Evolutionary conservation across 345 rosid species (phyloP).

Genomic region (Cochlearia excelsa): DNA sequence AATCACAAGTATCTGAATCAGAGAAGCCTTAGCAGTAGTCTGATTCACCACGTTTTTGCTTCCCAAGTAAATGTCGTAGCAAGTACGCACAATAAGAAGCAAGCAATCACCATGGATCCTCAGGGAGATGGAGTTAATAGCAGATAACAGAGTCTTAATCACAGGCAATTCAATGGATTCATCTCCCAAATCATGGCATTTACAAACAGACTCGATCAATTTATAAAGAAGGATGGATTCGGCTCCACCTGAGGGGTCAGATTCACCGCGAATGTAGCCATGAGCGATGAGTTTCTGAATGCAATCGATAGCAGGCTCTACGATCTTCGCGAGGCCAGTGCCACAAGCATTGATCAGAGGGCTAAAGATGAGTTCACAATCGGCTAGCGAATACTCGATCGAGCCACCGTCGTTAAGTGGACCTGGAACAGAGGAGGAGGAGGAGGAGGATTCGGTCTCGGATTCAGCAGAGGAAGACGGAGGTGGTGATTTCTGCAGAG

Average conservation of each 20-base stretch:
- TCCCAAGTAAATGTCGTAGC: conserved; percentile 86
- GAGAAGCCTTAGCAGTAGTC: conserved; percentile 90
- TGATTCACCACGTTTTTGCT: conserved; percentile 93
- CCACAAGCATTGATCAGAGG: conserved; percentile 80
- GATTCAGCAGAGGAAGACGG: conserved; percentile 34
- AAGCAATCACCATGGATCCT: conserved; percentile 90
- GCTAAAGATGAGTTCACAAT: conserved; percentile 72
- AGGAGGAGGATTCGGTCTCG: conserved; percentile 33
- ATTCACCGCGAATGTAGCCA: conserved; percentile 92
- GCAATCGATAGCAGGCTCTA: conserved; percentile 85
- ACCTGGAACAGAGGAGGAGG: conserved; percentile 49
- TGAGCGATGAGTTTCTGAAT: conserved; percentile 83
- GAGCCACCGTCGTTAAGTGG: conserved; percentile 83
- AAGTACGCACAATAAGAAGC: conserved; percentile 80
- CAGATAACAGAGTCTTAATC: conserved; percentile 68
- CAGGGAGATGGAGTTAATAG: conserved; percentile 80
- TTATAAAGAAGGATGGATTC: conserved; percentile 62
- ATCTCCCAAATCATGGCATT: conserved; percentile 80
- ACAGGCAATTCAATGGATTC: conserved; percentile 72
- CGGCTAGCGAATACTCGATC: conserved; percentile 62
- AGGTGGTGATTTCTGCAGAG: conserved; percentile 36
- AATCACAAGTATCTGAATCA: conserved; percentile 93
- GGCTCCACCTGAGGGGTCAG: conserved; percentile 68
- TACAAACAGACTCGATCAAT: conserved; percentile 78
- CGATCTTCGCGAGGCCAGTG: conserved; percentile 74